Conservation (phyloP, 2,329 filamentous ascomycete species). For the Drechslerella dactyloides region DNA sequence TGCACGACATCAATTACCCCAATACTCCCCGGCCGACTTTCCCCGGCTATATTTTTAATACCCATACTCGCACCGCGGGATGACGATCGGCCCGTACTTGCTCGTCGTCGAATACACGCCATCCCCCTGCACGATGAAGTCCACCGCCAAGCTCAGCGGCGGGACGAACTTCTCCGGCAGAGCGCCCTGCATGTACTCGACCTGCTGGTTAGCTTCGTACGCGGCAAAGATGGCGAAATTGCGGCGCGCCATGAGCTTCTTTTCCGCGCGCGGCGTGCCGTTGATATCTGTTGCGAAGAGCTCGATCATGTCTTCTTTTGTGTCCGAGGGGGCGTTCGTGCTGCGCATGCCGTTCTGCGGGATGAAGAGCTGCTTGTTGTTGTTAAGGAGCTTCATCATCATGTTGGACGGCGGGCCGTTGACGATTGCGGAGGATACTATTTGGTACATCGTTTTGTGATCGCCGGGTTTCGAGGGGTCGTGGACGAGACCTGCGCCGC, state of each 20-base stretch:
- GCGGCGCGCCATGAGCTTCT: constrained; percentile 88
- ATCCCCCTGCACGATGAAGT: constrained; percentile 96
- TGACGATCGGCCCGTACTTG: constrained; percentile 95
- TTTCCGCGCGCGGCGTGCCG: constrained; percentile 79
- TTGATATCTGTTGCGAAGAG: constrained; percentile 95
- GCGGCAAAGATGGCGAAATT: constrained; percentile 95
- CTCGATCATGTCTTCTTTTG: constrained; percentile 99
- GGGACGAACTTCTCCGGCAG: constrained; percentile 56
- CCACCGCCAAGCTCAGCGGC: constrained; percentile 80
- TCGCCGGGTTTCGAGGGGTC: constrained; percentile 81
- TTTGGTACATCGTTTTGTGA: constrained; percentile 69
- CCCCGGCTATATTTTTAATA: constrained; percentile 58
- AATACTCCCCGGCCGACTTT: neutral
- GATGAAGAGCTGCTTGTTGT: constrained; percentile 88
- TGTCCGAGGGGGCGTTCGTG: constrained; percentile 77
- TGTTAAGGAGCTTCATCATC: constrained; percentile 92
- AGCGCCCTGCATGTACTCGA: constrained; percentile 57
- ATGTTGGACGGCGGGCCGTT: constrained; percentile 84
- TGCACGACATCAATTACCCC: neutral
- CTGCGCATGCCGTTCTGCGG: constrained; percentile 81
- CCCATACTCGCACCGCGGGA: constrained; percentile 82
- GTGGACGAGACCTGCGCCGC: constrained; percentile 90
- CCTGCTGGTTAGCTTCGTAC: constrained; percentile 77
- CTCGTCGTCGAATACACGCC: constrained; percentile 79
- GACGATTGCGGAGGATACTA: constrained; percentile 91